Percentiles rank a stretch among this genome's conserved stretches.
Conservation (phyloP, 1,284 basidiomycete species). For the Marasmius sp. region DNA sequence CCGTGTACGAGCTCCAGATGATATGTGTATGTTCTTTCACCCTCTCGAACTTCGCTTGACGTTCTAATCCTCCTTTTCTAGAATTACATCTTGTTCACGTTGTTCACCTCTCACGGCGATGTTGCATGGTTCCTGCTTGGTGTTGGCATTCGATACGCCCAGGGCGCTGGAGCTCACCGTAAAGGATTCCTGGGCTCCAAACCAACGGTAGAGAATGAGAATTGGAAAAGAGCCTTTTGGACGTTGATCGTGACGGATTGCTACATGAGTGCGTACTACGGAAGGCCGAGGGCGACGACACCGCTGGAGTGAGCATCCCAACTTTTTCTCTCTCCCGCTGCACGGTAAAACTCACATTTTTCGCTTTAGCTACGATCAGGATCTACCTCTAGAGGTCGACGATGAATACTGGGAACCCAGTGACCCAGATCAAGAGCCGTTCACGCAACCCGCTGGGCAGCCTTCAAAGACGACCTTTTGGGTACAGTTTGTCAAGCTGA, state of each 20-base stretch:
- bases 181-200: neutral
- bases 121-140: neutral
- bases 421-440: neutral
- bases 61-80: neutral
- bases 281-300: neutral
- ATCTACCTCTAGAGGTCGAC: neutral
- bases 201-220: conserved; percentile 7
- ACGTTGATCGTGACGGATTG: conserved; percentile 2
- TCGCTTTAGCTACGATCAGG: neutral
- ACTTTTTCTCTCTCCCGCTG: neutral
- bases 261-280: neutral
- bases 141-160: conserved; percentile 9
- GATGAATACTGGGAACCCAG: neutral
- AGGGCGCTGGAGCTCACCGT: conserved; percentile 11
- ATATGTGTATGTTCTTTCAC: neutral
- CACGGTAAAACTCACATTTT: neutral
- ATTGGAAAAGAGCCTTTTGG: conserved; percentile 16
- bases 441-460: neutral
- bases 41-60: neutral
- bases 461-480: neutral
- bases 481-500: neutral
- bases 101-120: neutral
- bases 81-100: neutral
- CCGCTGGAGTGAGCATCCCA: neutral
- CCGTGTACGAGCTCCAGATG: neutral